These are phyloP conservation scores for Trebouxiophyceae sp. DNA, from an alignment of 163 green algal species.

Conservation along the genomic window DNA sequence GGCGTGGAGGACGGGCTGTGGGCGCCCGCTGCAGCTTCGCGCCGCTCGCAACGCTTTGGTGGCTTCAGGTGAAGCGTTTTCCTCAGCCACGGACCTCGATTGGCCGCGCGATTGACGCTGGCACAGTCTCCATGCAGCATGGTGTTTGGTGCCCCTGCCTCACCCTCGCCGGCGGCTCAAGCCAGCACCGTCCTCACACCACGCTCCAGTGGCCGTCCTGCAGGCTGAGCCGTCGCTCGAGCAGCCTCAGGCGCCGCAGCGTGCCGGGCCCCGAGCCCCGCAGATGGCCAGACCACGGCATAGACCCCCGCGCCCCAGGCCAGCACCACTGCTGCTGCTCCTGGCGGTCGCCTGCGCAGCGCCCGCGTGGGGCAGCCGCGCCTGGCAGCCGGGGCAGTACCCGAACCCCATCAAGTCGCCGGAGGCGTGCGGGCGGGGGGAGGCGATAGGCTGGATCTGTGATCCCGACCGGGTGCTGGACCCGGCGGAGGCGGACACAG, in stretches of 20 bases:
- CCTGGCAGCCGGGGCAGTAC: background rate
- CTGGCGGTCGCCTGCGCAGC: background rate
- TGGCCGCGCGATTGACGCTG: no score
- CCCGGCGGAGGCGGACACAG: background rate
- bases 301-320: background rate
- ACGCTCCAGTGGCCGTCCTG: background rate
- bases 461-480: background rate
- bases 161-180: no score
- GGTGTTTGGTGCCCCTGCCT: no score
- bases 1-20: no score
- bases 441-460: background rate
- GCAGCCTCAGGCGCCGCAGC: background rate
- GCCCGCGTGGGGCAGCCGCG: no score
- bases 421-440: background rate
- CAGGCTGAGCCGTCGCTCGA: background rate
- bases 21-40: no score
- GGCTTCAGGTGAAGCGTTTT: no score
- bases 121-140: no score
- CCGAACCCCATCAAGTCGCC: background rate
- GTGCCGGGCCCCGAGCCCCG: background rate
- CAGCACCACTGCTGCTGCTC: background rate
- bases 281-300: background rate
- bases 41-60: no score
- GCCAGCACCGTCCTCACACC: no score
- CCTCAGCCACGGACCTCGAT: no score